These are phyloP conservation scores for Brassica cretica DNA, from an alignment of 345 rosid genomes.

Conservation along the genomic window DNA sequence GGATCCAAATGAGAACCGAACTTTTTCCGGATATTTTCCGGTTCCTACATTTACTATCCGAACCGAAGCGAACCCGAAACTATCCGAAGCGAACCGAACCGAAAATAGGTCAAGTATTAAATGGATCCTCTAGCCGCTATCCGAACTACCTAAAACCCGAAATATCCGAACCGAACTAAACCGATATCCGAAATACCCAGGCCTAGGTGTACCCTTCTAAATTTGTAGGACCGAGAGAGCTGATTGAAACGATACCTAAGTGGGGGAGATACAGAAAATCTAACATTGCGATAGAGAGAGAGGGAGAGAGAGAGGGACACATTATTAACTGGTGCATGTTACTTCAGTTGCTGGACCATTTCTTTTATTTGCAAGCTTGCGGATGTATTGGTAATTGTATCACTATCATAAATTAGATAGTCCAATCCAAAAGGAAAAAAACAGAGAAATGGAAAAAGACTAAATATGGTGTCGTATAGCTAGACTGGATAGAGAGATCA, in stretches of 20 bases:
- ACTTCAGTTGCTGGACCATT: conserved; percentile 27
- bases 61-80: no score
- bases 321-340: conserved; percentile 34
- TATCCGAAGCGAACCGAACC: no score
- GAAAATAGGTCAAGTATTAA: no score
- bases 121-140: no score
- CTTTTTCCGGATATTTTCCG: no score
- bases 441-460: conserved; percentile 11
- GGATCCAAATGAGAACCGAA: no score
- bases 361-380: conserved; percentile 21
- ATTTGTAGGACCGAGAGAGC: background rate
- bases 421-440: conserved; percentile 11
- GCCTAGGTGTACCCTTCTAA: background rate
- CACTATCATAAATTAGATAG: background rate
- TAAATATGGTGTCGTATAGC: conserved; percentile 25
- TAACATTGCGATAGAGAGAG: conserved; percentile 20
- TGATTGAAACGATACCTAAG: conserved; percentile 31
- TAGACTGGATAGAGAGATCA: conserved; percentile 26
- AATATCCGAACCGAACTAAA: no score
- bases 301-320: conserved; percentile 17
- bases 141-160: no score
- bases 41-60: no score
- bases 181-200: no score
- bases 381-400: conserved; percentile 4
- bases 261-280: conserved; percentile 30